Percentiles rank a stretch among this genome's conserved stretches.
These are phyloP conservation scores for Hirschioporus abietinus DNA, from an alignment of 768 basidiomycete genomes.

Conservation along the genomic window DNA sequence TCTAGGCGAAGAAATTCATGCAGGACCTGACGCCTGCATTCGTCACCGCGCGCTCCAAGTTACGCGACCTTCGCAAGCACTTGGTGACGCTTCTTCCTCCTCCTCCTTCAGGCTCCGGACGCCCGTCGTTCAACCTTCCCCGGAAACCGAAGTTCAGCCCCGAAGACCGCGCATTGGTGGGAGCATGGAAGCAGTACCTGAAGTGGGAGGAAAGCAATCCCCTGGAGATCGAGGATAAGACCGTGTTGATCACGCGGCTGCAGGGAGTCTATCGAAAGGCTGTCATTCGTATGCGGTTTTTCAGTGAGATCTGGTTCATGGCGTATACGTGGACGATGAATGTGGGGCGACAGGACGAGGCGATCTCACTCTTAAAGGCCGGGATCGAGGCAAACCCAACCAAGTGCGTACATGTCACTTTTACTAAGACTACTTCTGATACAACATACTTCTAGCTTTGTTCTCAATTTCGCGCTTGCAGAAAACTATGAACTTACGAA, in stretches of 20 bases:
- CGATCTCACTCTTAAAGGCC: slow-evolving; percentile 68
- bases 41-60: slow-evolving; percentile 90
- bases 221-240: slow-evolving; percentile 80
- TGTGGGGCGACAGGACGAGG: slow-evolving; percentile 77
- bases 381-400: slow-evolving; percentile 86
- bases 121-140: slow-evolving; percentile 54
- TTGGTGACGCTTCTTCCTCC: slow-evolving; percentile 56
- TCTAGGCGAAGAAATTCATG: slow-evolving; percentile 91
- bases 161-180: slow-evolving; percentile 68
- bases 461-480: slow-evolving; percentile 86
- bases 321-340: slow-evolving; percentile 78
- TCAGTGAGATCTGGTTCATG: slow-evolving; percentile 96
- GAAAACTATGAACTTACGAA: slow-evolving; percentile 65
- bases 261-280: slow-evolving; percentile 86
- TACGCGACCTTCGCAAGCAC: slow-evolving; percentile 72
- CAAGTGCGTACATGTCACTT: slow-evolving; percentile 40
- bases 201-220: slow-evolving; percentile 97
- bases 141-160: slow-evolving; percentile 67
- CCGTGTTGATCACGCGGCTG: slow-evolving; percentile 61
- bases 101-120: slow-evolving; percentile 35
- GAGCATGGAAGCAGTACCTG: slow-evolving; percentile 86
- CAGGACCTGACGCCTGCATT: slow-evolving; percentile 87
- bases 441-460: slow-evolving; percentile 46
- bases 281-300: slow-evolving; percentile 88
- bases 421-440: neutral